A percentile compares a stretch with the other conserved stretches of the same genome.
Evolutionary conservation across 331 rosid genomes (phyloP).

Genomic region (Quercus lobata): DNA sequence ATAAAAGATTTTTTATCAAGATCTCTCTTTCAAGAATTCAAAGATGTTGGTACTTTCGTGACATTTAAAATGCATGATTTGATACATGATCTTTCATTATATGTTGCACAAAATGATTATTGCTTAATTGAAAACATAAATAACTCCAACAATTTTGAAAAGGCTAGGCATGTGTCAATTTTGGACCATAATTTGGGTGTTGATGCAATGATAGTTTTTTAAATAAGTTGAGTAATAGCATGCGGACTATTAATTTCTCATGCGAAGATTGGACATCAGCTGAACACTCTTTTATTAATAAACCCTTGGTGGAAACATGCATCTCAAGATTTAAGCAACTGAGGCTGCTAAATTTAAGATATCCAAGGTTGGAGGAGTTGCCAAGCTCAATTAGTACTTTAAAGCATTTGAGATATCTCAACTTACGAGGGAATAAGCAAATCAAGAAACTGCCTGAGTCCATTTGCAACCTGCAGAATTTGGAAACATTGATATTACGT

Average conservation of each 20-base stretch:
- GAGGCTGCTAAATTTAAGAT: slow-evolving; percentile 14
- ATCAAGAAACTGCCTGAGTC: slow-evolving; percentile 21
- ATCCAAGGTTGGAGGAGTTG: slow-evolving; percentile 3
- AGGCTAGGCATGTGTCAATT: slow-evolving; percentile 12
- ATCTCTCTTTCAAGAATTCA: slow-evolving; percentile 19
- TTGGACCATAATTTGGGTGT: background rate
- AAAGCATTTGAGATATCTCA: slow-evolving; percentile 25
- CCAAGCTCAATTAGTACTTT: slow-evolving; percentile 14
- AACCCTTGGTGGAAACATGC: background rate
- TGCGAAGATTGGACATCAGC: background rate
- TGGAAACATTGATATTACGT: slow-evolving; percentile 17
- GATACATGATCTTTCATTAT: slow-evolving; percentile 18
- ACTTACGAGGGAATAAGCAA: background rate
- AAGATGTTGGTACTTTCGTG: too few relatives aligned
- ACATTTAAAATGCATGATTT: slow-evolving; percentile 22
- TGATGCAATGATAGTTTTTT: background rate
- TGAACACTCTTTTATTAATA: too few relatives aligned
- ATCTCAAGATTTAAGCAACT: background rate
- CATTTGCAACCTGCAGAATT: slow-evolving; percentile 12
- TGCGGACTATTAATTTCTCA: slow-evolving; percentile 17
- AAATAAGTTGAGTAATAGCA: background rate
- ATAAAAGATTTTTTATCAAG: slow-evolving; percentile 8
- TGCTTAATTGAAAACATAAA: background rate
- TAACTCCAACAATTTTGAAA: background rate
- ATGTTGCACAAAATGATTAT: slow-evolving; percentile 10